Conservation (phyloP, 2,329 filamentous ascomycete species). For the Cladosporium sphaerospermum region DNA sequence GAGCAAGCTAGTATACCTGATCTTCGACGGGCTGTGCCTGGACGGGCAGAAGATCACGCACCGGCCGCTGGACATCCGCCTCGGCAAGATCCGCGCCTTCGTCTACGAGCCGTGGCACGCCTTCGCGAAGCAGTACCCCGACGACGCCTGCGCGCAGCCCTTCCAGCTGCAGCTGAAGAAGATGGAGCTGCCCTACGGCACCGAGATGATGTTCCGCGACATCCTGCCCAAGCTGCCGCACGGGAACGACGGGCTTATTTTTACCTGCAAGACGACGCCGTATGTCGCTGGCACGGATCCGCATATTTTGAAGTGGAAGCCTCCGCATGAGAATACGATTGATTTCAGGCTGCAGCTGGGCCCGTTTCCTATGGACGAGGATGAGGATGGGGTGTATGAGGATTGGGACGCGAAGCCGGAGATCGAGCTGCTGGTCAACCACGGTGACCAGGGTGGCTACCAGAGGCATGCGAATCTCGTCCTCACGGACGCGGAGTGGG, state of each 20-base stretch:
- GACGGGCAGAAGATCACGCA: constrained; percentile 71
- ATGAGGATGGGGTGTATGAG: constrained; percentile 59
- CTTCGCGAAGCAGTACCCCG: constrained; percentile 56
- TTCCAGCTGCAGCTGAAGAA: constrained; percentile 84
- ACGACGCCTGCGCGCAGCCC: constrained; percentile 63
- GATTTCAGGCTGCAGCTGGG: constrained; percentile 76
- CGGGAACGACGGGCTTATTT: constrained; percentile 94
- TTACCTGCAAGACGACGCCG: constrained; percentile 82
- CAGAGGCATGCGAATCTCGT: constrained; percentile 60
- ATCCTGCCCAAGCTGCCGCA: constrained; percentile 79
- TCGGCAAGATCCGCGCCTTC: constrained; percentile 67
- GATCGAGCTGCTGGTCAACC: constrained; percentile 66
- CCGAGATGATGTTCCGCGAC: constrained; percentile 86
- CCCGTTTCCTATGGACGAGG: constrained; percentile 65
- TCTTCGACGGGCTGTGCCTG: constrained; percentile 87
- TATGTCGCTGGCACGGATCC: constrained; percentile 89
- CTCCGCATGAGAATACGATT: constrained; percentile 87
- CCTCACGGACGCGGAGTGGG: constrained; percentile 75
- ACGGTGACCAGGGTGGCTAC: constrained; percentile 56
- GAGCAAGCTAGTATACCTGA: constrained; percentile 71
- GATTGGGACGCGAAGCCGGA: constrained; percentile 77
- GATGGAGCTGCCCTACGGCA: constrained; percentile 82
- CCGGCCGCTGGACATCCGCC: constrained; percentile 76
- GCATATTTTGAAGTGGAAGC: constrained; percentile 97
- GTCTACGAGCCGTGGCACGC: constrained; percentile 21